Evolutionary conservation across 1,284 basidiomycete species (phyloP), one percentile per base, ranked within the genome.

Genomic region (Tremellales sp.): DNA sequence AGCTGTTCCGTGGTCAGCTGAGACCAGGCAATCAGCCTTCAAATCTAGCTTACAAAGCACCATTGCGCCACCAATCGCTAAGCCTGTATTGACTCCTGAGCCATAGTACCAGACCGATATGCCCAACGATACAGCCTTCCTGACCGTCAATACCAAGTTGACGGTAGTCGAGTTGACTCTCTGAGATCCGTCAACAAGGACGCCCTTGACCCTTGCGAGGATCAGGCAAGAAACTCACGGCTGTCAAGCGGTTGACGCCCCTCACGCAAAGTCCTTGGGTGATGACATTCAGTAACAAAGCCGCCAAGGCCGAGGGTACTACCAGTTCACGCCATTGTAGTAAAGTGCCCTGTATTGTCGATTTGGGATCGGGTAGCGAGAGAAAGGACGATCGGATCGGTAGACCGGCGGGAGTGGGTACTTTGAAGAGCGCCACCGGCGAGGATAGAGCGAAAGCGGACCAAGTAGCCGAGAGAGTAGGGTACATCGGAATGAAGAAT

Each of bases 241-340:
- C 58, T 1, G 90, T 92, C 50, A 97, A 79, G 33, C 87, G 79
- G 67, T 97, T 85, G 39, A 96, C 92, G 33, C 92, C 93, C 2
- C 88, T 79, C n/a, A 89, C 85, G 71, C 92, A 97, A 13, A 94
- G 54, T 2, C 92, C 79, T 67, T 94, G 90, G 0, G 91, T 96
- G 29, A 86, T 57, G 3, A 91, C 85, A 72, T 94, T 96, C 25
- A 87, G 70, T 4, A 80, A 64, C 27, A 97, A 80, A 1, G 84
- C 82, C 11, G 85, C 53, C 62, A 84, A 80, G 37, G 85, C 81
- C 15, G 77, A 72, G 0, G 89, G 89, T 15, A 91, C 62, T 6
- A 73, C 64, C 1, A 68, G 21, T 27, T 60, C 48, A 25, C 29
- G 23, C 40, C 48, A 37, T 45, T 41, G 29, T 23, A 56, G 37